These are phyloP conservation scores for Monosporozyma yasuniensis DNA, from an alignment of 805 yeast species.

Conservation along the genomic window DNA sequence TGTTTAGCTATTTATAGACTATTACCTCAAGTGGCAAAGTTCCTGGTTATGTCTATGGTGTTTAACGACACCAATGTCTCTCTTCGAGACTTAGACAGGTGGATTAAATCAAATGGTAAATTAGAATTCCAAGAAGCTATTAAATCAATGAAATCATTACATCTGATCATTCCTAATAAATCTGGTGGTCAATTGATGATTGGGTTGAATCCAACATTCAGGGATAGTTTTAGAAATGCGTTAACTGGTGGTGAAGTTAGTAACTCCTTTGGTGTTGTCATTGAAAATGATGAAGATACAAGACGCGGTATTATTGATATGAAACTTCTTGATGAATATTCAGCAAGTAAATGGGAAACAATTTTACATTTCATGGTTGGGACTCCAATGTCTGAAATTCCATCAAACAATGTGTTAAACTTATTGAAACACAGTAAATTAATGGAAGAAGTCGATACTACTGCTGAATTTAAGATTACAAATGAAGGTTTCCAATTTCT, in stretches of 20 bases:
- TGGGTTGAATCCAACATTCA: slow-evolving; percentile 62
- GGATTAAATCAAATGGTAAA: slow-evolving; percentile 58
- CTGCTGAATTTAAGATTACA: slow-evolving; percentile 56
- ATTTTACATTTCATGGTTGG: slow-evolving; percentile 97
- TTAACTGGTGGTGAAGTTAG: slow-evolving; percentile 67
- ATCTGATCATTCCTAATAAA: slow-evolving; percentile 44
- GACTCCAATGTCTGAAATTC: slow-evolving; percentile 58
- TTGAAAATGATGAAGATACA: slow-evolving; percentile 42
- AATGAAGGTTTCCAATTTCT: slow-evolving; percentile 90
- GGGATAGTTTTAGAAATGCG: slow-evolving; percentile 69
- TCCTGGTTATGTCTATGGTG: slow-evolving; percentile 77
- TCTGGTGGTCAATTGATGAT: slow-evolving; percentile 22
- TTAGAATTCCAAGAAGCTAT: slow-evolving; percentile 61
- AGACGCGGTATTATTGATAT: slow-evolving; percentile 41
- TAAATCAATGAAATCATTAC: slow-evolving; percentile 65
- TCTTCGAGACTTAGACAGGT: slow-evolving; percentile 56
- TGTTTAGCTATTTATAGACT: slow-evolving; percentile 88
- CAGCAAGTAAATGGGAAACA: slow-evolving; percentile 86
- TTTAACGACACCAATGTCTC: slow-evolving; percentile 70
- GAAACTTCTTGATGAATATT: slow-evolving; percentile 68
- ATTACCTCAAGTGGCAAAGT: slow-evolving; percentile 82
- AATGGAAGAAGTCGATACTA: slow-evolving; percentile 55
- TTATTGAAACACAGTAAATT: slow-evolving; percentile 72
- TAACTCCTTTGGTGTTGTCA: slow-evolving; percentile 69
- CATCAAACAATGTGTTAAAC: slow-evolving; percentile 74